Conservation (phyloP, 108 stramenopile species). For the Mayamaea pseudoterrestris region DNA sequence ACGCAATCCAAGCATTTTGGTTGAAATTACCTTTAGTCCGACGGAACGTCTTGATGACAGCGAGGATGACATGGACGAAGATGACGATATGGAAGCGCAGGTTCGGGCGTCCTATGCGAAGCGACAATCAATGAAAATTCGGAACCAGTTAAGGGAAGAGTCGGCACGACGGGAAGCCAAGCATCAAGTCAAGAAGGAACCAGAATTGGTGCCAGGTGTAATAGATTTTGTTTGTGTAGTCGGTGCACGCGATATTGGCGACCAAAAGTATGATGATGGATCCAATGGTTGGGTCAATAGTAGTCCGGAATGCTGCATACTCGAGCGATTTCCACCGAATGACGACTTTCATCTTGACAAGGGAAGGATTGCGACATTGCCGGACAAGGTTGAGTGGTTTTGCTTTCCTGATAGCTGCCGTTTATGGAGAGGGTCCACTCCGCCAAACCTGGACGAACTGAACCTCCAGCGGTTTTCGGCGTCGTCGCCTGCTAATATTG, state of each 20-base stretch:
- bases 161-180: conserved; percentile 1
- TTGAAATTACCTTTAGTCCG: conserved; percentile 56
- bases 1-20: conserved; percentile 60
- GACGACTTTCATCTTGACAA: conserved; percentile 56
- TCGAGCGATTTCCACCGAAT: conserved; percentile 70
- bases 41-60: conserved; percentile 36
- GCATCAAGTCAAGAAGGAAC: conserved; percentile 37
- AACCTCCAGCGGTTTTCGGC: conserved; percentile 60
- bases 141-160: conserved; percentile 13
- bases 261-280: conserved; percentile 54
- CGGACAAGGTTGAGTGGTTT: conserved; percentile 76
- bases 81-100: conserved; percentile 1
- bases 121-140: conserved; percentile 8
- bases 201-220: conserved; percentile 59
- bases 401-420: conserved; percentile 74
- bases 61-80: conserved; percentile 51
- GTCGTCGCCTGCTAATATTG: conserved; percentile 30
- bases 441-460: conserved; percentile 46
- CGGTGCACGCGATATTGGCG: conserved; percentile 66
- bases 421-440: conserved; percentile 67
- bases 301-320: conserved; percentile 55
- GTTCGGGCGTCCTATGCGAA: conserved; percentile 16
- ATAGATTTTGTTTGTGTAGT: conserved; percentile 69
- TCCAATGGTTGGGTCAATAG: conserved; percentile 74
- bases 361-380: conserved; percentile 39